Evolutionary conservation across 148 eudicot species (phyloP).

Genomic region (Polygonum maritimum): DNA sequence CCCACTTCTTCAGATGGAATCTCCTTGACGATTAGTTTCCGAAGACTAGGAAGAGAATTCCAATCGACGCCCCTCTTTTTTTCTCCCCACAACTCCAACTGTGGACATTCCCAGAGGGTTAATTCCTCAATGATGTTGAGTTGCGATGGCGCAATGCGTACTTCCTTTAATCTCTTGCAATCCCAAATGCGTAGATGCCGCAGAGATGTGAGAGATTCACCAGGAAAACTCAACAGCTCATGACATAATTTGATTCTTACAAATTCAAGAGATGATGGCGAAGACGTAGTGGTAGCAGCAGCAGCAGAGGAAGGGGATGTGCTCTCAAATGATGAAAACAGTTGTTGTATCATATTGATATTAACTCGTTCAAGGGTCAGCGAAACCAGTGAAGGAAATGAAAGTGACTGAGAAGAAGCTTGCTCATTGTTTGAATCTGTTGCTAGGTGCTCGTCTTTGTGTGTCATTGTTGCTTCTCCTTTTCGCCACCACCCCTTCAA

Average conservation of each 20-base stretch:
- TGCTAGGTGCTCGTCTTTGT: too few species aligned
- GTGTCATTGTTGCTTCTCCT: neutral
- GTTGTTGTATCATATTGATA: neutral
- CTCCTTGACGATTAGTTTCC: neutral
- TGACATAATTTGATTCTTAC: neutral
- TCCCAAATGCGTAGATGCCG: neutral
- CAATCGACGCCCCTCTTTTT: neutral
- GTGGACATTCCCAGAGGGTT: neutral
- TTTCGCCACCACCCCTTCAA: neutral
- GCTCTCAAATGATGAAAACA: neutral
- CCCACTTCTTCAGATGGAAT: neutral
- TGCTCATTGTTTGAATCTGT: too few species aligned
- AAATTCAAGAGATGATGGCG: neutral
- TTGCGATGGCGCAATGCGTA: neutral
- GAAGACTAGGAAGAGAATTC: neutral
- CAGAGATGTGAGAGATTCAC: neutral
- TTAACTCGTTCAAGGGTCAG: too few species aligned
- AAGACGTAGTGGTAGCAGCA: too few species aligned
- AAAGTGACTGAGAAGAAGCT: too few species aligned
- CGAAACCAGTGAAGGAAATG: too few species aligned
- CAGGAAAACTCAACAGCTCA: neutral
- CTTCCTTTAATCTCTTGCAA: neutral
- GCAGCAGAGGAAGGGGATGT: too few species aligned
- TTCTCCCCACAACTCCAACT: conserved; percentile 8
- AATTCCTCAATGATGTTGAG: neutral